A percentile compares a stretch with the other conserved stretches of the same genome.
Conservation (phyloP, 129 eudicot genomes). For the Helichrysum umbraculigerum region DNA sequence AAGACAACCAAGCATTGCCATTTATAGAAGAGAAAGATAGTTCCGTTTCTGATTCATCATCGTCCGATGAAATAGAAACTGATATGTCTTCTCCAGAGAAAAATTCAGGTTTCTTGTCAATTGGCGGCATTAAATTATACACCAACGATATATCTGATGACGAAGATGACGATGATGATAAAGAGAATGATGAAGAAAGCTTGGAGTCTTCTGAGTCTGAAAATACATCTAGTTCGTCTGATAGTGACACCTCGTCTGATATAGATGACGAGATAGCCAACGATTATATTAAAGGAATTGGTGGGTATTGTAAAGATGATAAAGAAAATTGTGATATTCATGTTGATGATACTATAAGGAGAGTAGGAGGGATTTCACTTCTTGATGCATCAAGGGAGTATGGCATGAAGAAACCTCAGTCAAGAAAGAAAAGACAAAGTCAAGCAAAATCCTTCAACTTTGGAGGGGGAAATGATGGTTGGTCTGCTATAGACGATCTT, state of each 20-base stretch:
- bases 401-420: conserved; percentile 54
- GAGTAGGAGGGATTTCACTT: conserved; percentile 77
- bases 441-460: conserved; percentile 24
- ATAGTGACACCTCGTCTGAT: conserved; percentile 61
- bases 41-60: conserved; percentile 43
- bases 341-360: conserved; percentile 50
- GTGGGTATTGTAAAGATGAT: conserved; percentile 57
- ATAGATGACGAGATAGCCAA: conserved; percentile 75
- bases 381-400: conserved; percentile 88
- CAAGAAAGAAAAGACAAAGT: conserved; percentile 43
- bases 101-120: conserved; percentile 65
- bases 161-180: conserved; percentile 50
- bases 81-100: conserved; percentile 46
- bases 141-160: conserved; percentile 66
- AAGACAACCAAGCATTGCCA: conserved; percentile 23
- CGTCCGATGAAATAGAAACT: conserved; percentile 56
- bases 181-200: conserved; percentile 47
- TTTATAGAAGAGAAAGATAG: conserved; percentile 40
- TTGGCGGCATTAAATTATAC: conserved; percentile 69
- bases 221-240: conserved; percentile 57
- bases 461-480: conserved; percentile 24
- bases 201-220: conserved; percentile 55
- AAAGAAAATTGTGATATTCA: conserved; percentile 45
- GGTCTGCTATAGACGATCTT: conserved; percentile 57
- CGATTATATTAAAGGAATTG: conserved; percentile 87